These are phyloP conservation scores for Microthlaspi erraticum DNA, from an alignment of 345 rosid genomes.

Conservation along the genomic window DNA sequence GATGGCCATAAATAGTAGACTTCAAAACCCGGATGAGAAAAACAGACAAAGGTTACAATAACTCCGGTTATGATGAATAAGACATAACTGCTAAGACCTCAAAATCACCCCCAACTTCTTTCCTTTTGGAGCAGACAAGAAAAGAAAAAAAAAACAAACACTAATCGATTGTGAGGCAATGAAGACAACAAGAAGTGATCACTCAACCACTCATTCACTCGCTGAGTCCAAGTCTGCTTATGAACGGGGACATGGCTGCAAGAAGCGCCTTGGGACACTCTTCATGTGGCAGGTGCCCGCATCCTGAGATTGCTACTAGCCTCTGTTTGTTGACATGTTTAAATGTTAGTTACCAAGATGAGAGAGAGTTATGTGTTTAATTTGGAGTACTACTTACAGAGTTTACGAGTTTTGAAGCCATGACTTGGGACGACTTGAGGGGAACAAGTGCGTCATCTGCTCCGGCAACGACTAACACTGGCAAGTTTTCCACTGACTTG, in stretches of 20 bases:
- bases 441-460: slow-evolving; percentile 88
- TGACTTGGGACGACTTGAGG: slow-evolving; percentile 76
- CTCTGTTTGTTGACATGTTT: slow-evolving; percentile 58
- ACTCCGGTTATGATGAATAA: slow-evolving; percentile 37
- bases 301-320: slow-evolving; percentile 90
- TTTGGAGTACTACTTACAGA: slow-evolving; percentile 73
- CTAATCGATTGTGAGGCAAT: slow-evolving; percentile 41
- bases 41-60: slow-evolving; percentile 33
- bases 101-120: slow-evolving; percentile 38
- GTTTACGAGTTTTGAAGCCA: slow-evolving; percentile 86
- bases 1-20: slow-evolving; percentile 19
- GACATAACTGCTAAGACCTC: slow-evolving; percentile 20
- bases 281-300: slow-evolving; percentile 98
- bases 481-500: slow-evolving; percentile 68
- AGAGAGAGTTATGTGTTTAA: slow-evolving; percentile 9
- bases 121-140: slow-evolving; percentile 31
- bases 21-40: slow-evolving; percentile 4
- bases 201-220: slow-evolving; percentile 55
- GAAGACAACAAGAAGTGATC: slow-evolving; percentile 43
- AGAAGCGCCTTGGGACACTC: slow-evolving; percentile 94
- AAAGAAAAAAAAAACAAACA: slow-evolving; percentile 20
- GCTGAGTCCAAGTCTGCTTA: slow-evolving; percentile 61
- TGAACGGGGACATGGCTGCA: slow-evolving; percentile 83
- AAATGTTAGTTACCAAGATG: slow-evolving; percentile 18
- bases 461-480: slow-evolving; percentile 81